Conservation (phyloP, 1,284 basidiomycete genomes). For the Trichosporon faecale region DNA sequence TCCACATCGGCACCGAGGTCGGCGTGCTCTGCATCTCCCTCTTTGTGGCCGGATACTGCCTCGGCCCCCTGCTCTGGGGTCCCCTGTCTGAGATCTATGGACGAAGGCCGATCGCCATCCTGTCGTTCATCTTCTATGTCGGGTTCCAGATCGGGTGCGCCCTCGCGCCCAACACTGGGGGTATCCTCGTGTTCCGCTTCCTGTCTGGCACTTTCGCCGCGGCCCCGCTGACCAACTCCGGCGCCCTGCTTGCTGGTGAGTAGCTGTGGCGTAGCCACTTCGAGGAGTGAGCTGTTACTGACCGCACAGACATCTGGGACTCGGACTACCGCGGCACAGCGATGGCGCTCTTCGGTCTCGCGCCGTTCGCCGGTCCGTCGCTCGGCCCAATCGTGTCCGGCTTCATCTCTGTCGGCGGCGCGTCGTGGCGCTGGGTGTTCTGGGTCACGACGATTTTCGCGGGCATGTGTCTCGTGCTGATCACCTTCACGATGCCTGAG, state of each 20-base stretch:
- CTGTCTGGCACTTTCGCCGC: conserved; percentile 62
- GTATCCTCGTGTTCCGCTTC: conserved; percentile 66
- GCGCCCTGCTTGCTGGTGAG: conserved; percentile 52
- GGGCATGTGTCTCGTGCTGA: conserved; percentile 44
- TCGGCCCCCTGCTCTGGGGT: conserved; percentile 64
- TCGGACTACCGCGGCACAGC: conserved; percentile 65
- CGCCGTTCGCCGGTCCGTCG: conserved; percentile 65
- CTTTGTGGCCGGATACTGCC: conserved; percentile 54
- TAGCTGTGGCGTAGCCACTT: not conserved
- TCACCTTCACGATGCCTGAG: conserved; percentile 70
- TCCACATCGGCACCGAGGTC: conserved; percentile 60
- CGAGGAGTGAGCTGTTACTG: not conserved
- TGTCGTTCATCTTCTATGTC: conserved; percentile 64
- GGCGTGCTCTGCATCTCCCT: conserved; percentile 54
- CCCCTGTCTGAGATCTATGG: conserved; percentile 58
- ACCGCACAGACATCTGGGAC: conserved; percentile 62
- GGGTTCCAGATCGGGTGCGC: conserved; percentile 61
- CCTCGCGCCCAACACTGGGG: conserved; percentile 60
- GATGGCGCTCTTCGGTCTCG: conserved; percentile 65
- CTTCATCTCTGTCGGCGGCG: conserved; percentile 55
- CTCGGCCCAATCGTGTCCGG: conserved; percentile 66
- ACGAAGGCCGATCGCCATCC: conserved; percentile 64
- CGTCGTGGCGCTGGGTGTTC: conserved; percentile 57
- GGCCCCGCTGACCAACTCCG: conserved; percentile 55
- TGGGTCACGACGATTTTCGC: conserved; percentile 69